Evolutionary conservation across 345 rosid species (phyloP).

Genomic region (Euphorbia pulcherrima): DNA sequence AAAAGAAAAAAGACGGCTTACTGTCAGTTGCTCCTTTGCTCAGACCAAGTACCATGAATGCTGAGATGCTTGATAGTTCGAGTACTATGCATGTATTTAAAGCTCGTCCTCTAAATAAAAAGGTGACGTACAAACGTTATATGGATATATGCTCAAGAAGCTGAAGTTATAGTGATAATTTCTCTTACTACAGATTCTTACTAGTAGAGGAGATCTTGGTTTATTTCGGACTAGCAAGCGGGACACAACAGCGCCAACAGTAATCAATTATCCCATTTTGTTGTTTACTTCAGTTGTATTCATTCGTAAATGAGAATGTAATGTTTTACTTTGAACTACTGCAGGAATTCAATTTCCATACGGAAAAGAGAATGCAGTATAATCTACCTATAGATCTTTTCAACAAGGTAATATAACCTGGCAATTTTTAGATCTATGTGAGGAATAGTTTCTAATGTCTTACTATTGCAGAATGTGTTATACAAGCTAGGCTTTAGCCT

Average conservation of each 20-base stretch:
- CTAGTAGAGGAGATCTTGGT: slow-evolving; percentile 78
- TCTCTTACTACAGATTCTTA: slow-evolving; percentile 51
- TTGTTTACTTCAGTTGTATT: slow-evolving; percentile 10
- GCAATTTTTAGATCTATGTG: neutral
- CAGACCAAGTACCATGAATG: slow-evolving; percentile 44
- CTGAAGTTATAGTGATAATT: neutral
- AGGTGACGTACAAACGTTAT: slow-evolving; percentile 41
- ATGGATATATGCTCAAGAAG: slow-evolving; percentile 13
- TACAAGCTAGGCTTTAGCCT: neutral
- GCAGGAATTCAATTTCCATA: slow-evolving; percentile 74
- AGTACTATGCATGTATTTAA: slow-evolving; percentile 40
- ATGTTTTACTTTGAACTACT: slow-evolving; percentile 8
- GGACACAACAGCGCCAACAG: slow-evolving; percentile 76
- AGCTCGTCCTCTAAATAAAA: slow-evolving; percentile 66
- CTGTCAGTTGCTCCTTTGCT: slow-evolving; percentile 16
- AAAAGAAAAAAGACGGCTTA: neutral
- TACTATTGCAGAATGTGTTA: slow-evolving; percentile 4
- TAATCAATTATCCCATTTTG: slow-evolving; percentile 25
- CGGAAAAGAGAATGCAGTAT: slow-evolving; percentile 51
- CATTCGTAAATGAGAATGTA: slow-evolving; percentile 9
- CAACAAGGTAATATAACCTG: slow-evolving; percentile 55
- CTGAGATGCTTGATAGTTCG: slow-evolving; percentile 37
- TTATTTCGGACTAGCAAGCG: slow-evolving; percentile 61
- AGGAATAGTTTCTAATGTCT: neutral
- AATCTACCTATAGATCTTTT: slow-evolving; percentile 76